Evolutionary conservation across 1,284 basidiomycete genomes (phyloP).

Genomic region (Melampsora larici-populina): DNA sequence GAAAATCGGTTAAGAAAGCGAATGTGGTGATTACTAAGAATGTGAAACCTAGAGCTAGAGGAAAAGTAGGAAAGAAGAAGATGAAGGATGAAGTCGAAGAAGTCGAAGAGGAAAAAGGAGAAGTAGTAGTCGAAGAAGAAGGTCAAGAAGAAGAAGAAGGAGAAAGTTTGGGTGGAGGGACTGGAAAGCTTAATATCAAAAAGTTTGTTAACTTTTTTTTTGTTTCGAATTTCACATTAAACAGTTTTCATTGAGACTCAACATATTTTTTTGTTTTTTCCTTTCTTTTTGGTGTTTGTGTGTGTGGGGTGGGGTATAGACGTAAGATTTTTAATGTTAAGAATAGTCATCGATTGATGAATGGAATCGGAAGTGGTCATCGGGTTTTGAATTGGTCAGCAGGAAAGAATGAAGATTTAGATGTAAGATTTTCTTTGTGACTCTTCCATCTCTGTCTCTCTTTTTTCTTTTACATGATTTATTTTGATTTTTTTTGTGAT

Average conservation of each 20-base stretch:
- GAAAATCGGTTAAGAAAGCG: not conserved
- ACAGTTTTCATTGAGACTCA: too few relatives aligned
- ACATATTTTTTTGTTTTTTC: too few relatives aligned
- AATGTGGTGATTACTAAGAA: not conserved
- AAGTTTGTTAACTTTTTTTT: not conserved
- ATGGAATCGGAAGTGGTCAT: too few relatives aligned
- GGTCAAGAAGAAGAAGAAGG: not conserved
- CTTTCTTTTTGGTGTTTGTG: too few relatives aligned
- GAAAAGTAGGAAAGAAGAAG: not conserved
- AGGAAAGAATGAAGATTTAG: slow-evolving; percentile 1
- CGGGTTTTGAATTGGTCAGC: not conserved
- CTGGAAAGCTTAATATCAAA: slow-evolving; percentile 10
- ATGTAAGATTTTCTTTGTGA: not conserved
- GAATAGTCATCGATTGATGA: not conserved
- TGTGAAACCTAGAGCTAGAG: not conserved
- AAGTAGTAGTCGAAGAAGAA: not conserved
- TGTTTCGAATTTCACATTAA: too few relatives aligned
- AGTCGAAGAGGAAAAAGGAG: too few relatives aligned
- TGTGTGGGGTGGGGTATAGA: not conserved
- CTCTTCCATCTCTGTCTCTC: not conserved
- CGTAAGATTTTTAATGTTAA: slow-evolving; percentile 31
- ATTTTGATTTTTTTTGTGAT: too few relatives aligned
- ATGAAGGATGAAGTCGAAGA: too few relatives aligned
- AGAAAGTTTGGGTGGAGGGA: too few relatives aligned
- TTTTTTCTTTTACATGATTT: not conserved